Base-by-base conservation (phyloP, 441 rosid genomes). In the Adansonia grandidieri region DNA sequence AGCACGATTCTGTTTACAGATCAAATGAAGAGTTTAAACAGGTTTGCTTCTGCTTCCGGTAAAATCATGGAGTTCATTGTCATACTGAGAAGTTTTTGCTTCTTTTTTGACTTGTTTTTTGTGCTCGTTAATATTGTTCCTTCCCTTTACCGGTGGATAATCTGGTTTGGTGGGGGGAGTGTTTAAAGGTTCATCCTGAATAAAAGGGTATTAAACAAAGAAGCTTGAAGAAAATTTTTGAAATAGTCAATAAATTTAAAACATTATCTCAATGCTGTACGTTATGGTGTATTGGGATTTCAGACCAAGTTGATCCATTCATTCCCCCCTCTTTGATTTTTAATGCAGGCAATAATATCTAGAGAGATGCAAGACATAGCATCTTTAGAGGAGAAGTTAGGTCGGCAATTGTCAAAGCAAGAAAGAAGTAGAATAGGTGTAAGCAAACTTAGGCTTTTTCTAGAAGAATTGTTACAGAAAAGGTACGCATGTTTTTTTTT, bases 11-110 rank as follows among this genome's bases (percentile, higher is more conserved):
- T 58, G 91, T 93, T 60, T 93, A 90, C 86, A 82, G 84, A 72
- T 89, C 98, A 50, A 92, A 96, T 75, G 92, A 96, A 62, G 99
- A 92, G 69, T 96, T 96, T 84, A 92, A 96, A 87, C 91, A 91
- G 99, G 99, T 96, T 63, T 83, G 61, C 4, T 70, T n/a, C 62
- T 19, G n/a, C 78, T 45, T 76, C 10, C 51, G 8, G 50, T 22
- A 73, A 42, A 60, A 47, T 65, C 71, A 22, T 45, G 48, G 80
- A 48, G 75, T 50, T 24, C 58, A 17, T 77, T 56, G 32, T 65
- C 13, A 53, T 58, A 14, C 32, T 48, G 57, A 58, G 53, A 47
- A 58, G 28, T n/a, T 47, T 81, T 14, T 22, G 32, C 40, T 40
- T 37, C 45, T 19, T 51, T 17, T 40, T 24, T 54, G 13, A 63